phyloP scores from a whole-genome alignment of 805 yeast genomes.

The Wickerhamiella musiphila region DNA sequence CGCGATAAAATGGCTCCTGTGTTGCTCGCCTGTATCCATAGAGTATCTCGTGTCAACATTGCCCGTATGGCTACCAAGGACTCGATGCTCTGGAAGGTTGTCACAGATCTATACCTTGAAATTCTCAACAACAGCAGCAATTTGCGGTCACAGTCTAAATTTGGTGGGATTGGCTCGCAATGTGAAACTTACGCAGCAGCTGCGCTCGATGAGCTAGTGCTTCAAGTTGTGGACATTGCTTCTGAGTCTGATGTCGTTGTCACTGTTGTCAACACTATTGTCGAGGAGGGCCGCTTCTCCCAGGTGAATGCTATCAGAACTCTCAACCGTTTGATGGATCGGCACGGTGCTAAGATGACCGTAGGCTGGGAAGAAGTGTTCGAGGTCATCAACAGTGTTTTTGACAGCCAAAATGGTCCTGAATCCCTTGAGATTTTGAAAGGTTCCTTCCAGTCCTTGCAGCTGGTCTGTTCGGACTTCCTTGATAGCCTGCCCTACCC shows the following conservation, averaged over 20 bases:
- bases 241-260: not conserved
- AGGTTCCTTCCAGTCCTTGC: constrained; percentile 66
- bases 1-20: constrained; percentile 1
- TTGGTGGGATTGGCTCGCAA: constrained; percentile 25
- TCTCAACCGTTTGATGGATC: constrained; percentile 56
- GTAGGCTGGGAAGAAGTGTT: constrained; percentile 65
- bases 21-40: constrained; percentile 28
- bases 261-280: not conserved
- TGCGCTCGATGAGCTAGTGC: constrained; percentile 35
- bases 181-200: constrained; percentile 34
- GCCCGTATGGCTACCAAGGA: constrained; percentile 25
- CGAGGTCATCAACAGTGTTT: constrained; percentile 27
- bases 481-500: constrained; percentile 49
- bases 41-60: constrained; percentile 35
- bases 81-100: constrained; percentile 29
- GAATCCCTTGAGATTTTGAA: constrained; percentile 27
- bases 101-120: constrained; percentile 30
- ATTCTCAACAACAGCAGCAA: constrained; percentile 23
- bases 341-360: constrained; percentile 45
- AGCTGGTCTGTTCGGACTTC: constrained; percentile 73
- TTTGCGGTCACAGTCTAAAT: constrained; percentile 15
- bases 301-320: constrained; percentile 44
- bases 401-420: constrained; percentile 8
- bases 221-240: constrained; percentile 18
- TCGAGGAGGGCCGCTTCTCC: constrained; percentile 1